These are phyloP conservation scores for Vitis hybrid DNA, from an alignment of 177 flowering plant species.

Conservation along the genomic window DNA sequence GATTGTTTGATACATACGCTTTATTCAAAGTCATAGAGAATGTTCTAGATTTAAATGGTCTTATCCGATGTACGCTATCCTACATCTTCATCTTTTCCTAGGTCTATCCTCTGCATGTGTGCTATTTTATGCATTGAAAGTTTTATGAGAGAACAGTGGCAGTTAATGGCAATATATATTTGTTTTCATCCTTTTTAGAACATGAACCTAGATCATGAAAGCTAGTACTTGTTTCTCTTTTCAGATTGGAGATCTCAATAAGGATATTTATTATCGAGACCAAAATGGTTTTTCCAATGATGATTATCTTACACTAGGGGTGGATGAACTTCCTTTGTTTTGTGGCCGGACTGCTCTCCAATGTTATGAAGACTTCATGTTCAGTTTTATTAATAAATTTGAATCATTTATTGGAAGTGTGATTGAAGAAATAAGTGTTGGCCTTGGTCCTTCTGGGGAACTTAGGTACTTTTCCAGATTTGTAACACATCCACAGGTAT, in stretches of 20 bases:
- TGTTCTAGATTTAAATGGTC: too few relatives aligned
- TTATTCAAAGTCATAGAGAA: too few relatives aligned
- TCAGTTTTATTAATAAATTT: conserved; percentile 42
- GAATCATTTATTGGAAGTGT: conserved; percentile 43
- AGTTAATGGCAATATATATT: background rate
- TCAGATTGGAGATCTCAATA: conserved; percentile 53
- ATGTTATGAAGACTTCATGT: conserved; percentile 62
- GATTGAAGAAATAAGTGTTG: conserved; percentile 56
- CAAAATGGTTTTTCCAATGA: conserved; percentile 40
- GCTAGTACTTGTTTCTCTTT: conserved; percentile 12
- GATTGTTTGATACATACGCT: too few relatives aligned
- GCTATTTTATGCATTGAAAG: background rate
- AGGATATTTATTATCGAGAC: conserved; percentile 52
- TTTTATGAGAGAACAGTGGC: background rate
- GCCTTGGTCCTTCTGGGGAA: conserved; percentile 65
- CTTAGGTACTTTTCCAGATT: conserved; percentile 37
- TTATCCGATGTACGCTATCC: background rate
- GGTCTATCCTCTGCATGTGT: background rate
- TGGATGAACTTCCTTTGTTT: conserved; percentile 53
- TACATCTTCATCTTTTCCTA: background rate
- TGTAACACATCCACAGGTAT: background rate
- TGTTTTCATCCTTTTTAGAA: background rate
- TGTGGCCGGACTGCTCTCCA: conserved; percentile 60
- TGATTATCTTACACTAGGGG: conserved; percentile 61
- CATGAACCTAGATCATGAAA: background rate